Evolutionary conservation across 1,139 yeast genomes (phyloP), one percentile per base, ranked within the genome.

Genomic region (Magnusiomyces sp.): DNA sequence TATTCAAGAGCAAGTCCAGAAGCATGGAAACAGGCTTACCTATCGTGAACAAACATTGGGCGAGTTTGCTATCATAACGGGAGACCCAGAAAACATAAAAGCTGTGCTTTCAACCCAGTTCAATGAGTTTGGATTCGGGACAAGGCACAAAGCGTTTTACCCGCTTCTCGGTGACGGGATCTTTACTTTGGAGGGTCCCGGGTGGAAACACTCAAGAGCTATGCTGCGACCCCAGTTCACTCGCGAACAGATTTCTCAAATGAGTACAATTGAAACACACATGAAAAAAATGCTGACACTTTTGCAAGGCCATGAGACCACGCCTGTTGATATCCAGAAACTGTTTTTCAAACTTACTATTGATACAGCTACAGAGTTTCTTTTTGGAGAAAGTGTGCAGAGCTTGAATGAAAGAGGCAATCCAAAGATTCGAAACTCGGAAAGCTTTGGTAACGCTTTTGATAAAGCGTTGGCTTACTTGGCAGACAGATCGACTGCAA

Each of bases 311-410:
- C 58, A 55, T 10, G 17, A 16, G 3, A 23, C 44, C 10, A 62
- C 61, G n/a, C 61, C 59, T 2, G 67, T 76, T 54, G 80, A 79
- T 54, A 60, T 77, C 31, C 81, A 77, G 58, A 71, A 67, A 29
- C 66, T 73, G 48, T 76, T 76, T 60, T 77, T 72, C 63, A 64
- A 65, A 52, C 65, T 79, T 44, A 79, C 83, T 3, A 69, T 79
- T 53, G 84, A 79, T 59, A 72, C 80, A 27, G 77, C 83, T 3
- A 74, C 81, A 14, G 82, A 79, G 62, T 77, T 77, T 58, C 67
- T 79, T 57, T 77, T 79, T 64, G 83, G 83, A 11, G 77, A 73
- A 58, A 71, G 79, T 9, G 75, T 74, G 11, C 68, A 70, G 48
- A 65, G 73, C 14, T 69, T 76, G 50, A 60, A 63, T 42, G 69